Base-by-base conservation (phyloP, 495 filamentous ascomycete species). In the Penicillium mononematosum region DNA sequence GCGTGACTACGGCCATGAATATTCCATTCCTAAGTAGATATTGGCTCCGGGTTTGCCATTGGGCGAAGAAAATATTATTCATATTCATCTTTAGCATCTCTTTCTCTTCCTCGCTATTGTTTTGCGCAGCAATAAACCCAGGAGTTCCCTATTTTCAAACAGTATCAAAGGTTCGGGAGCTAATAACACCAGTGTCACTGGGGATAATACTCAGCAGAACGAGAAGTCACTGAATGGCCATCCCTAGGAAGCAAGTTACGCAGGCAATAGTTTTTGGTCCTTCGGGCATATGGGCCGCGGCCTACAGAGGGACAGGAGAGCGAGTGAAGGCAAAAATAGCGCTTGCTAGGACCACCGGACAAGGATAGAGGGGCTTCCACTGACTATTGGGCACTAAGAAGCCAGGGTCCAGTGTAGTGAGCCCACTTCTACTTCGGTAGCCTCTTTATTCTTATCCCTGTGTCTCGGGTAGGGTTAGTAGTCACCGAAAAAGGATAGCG, bases 241-340 rank as follows among this genome's bases (percentile, higher is more conserved):
- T 41, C 49, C 24, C 48, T 51, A 50, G 38, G 16, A 51, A 48
- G 46, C 16, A 51, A n/a, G 11, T 11, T 22, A 24, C n/a, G 36
- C 4, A 45, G 22, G 48, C 47, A 38, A 57, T 51, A 51, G 39
- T 57, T 25, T 8, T 16, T 12, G 16, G 4, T 27, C 20, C 49
- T 27, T 41, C 20, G 4, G n/a, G 5, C 12, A 44, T 22, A 44
- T 6, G 12, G 19, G 7, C 45, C 45, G 19, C 12, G 25, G 19
- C 45, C 45, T 45, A 42, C 29, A 16, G 32, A 48, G 45, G 44
- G 24, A 56, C 16, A 48, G 22, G 45, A 48, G 32, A 32, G 22
- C 38, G 6, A 17, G 42, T 20, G 16, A 51, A 19, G 41, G n/a
- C 14, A 20, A 50, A 6, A 4, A n/a, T 46, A 9, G 20, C 12